Percentiles rank a stretch among this genome's conserved stretches.
These are phyloP conservation scores for Monilinia polystroma DNA, from an alignment of 2,329 filamentous ascomycete genomes.

Conservation along the genomic window DNA sequence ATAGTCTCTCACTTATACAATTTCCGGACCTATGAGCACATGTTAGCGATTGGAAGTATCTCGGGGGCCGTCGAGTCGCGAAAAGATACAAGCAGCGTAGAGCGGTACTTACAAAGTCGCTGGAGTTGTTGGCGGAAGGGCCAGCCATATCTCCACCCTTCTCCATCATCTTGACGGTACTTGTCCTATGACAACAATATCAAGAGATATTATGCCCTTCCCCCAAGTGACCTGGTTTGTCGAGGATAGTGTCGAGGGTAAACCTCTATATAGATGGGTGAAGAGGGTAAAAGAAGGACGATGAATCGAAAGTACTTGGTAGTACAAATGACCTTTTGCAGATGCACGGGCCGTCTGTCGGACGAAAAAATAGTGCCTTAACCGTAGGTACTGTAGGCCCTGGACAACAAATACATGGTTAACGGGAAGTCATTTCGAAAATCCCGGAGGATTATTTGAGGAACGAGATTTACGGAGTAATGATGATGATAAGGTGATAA, in stretches of 20 bases:
- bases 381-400: neutral
- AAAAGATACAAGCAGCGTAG: neutral
- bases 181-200: constrained; percentile 14
- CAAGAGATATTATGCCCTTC: neutral
- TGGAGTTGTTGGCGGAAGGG: constrained; percentile 70
- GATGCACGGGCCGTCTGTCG: constrained; percentile 15
- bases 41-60: constrained; percentile 27
- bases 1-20: constrained; percentile 78
- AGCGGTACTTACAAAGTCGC: constrained; percentile 81
- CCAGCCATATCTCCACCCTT: constrained; percentile 38
- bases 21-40: constrained; percentile 76
- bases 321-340: constrained; percentile 20
- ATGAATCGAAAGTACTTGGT: constrained; percentile 3
- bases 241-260: constrained; percentile 6
- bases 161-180: constrained; percentile 34
- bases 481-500: constrained; percentile 6
- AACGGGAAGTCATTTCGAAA: constrained; percentile 16
- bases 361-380: constrained; percentile 15
- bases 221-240: neutral
- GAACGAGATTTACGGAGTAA: neutral
- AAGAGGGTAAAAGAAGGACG: neutral
- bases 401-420: constrained; percentile 3
- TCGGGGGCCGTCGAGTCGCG: neutral
- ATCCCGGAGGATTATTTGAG: constrained; percentile 12
- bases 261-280: constrained; percentile 14